Percentiles rank a stretch among this genome's conserved stretches.
Evolutionary conservation across 2,329 filamentous ascomycete genomes (phyloP).

Genomic region (Venturia pyrina): DNA sequence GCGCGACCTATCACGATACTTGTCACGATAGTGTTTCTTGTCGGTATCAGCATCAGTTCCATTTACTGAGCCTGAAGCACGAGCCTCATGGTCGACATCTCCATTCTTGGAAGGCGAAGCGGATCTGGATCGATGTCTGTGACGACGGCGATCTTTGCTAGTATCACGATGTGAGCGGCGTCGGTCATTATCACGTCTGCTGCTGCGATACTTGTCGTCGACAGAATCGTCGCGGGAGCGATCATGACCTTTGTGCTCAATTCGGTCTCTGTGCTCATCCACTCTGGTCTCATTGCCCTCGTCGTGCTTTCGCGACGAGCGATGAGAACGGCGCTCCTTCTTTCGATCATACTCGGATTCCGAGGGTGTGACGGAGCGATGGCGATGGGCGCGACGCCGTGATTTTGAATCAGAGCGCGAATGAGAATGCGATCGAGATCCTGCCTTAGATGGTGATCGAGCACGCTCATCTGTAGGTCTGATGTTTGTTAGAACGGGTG

Average conservation of each 20-base stretch:
- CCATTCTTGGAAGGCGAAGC: slow-evolving; percentile 20
- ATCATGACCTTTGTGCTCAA: slow-evolving; percentile 32
- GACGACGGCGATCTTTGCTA: slow-evolving; percentile 32
- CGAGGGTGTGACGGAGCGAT: slow-evolving; percentile 25
- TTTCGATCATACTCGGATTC: slow-evolving; percentile 23
- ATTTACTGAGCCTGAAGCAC: slow-evolving; percentile 22
- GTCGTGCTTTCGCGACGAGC: slow-evolving; percentile 32
- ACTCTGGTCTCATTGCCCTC: slow-evolving; percentile 21
- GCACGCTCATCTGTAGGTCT: background rate
- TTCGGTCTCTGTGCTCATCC: slow-evolving; percentile 34
- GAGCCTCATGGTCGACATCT: slow-evolving; percentile 16
- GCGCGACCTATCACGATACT: slow-evolving; percentile 14
- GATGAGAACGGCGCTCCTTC: slow-evolving; percentile 37
- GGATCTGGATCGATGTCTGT: slow-evolving; percentile 34
- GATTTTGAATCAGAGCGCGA: slow-evolving; percentile 33
- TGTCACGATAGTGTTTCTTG: slow-evolving; percentile 23
- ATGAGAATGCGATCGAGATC: slow-evolving; percentile 5
- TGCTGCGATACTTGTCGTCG: slow-evolving; percentile 17
- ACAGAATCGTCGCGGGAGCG: slow-evolving; percentile 27
- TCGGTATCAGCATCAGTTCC: slow-evolving; percentile 20
- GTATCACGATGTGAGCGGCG: slow-evolving; percentile 35
- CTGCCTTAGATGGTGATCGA: background rate
- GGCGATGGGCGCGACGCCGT: slow-evolving; percentile 26
- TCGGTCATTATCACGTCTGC: slow-evolving; percentile 26
- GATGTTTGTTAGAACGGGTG: background rate